Evolutionary conservation across 352 stramenopile species (phyloP), one percentile per base, ranked within the genome.

Genomic region (Phytophthora litchii): DNA sequence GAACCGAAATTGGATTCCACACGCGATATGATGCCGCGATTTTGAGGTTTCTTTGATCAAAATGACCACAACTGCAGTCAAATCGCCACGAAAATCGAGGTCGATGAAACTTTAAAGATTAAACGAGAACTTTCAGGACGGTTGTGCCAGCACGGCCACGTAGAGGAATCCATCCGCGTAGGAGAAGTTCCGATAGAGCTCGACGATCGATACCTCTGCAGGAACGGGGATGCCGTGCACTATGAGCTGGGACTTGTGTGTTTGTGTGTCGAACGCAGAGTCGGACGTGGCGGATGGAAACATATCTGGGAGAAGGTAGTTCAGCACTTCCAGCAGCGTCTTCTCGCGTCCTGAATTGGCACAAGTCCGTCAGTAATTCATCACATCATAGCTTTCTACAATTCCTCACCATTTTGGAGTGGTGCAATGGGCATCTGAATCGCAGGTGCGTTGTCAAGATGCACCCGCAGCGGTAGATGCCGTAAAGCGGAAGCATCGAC

Each of bases 81-180:
- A n/a, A n/a, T n/a, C n/a, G n/a, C n/a, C n/a, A n/a, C n/a, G n/a
- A n/a, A n/a, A n/a, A n/a, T n/a, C n/a, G n/a, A n/a, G n/a, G n/a
- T n/a, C n/a, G n/a, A n/a, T n/a, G n/a, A n/a, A n/a, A n/a, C n/a
- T n/a, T n/a, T n/a, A n/a, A n/a, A n/a, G n/a, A n/a, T n/a, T n/a
- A n/a, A n/a, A n/a, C n/a, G n/a, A n/a, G n/a, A n/a, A n/a, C n/a
- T n/a, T n/a, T n/a, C n/a, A n/a, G n/a, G n/a, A n/a, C n/a, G n/a
- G n/a, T n/a, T n/a, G n/a, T n/a, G n/a, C n/a, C n/a, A 74, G 31
- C 27, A 84, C 64, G 7, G 61, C 73, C 14, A 92, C 54, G 51
- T 94, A 89, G 40, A 94, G 65, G 45, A 93, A 94, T 31, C 83
- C 82, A 54, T 94, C 86, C 0, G 81, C 74, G 56, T 93, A 93